Base-by-base conservation (phyloP, 148 eudicot genomes). In the Silene latifolia region DNA sequence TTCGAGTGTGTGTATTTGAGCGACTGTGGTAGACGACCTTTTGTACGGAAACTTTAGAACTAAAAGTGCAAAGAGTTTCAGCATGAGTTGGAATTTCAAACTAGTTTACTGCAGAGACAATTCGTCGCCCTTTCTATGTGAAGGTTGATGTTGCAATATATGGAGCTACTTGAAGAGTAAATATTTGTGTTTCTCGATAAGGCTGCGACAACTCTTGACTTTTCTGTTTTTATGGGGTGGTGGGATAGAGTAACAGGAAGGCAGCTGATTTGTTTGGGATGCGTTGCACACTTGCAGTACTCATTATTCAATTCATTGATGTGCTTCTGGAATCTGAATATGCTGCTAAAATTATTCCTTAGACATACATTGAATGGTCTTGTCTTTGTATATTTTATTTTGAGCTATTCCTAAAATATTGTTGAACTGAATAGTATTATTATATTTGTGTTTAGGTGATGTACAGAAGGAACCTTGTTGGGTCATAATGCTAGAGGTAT, bases 401-500 rank as follows among this genome's bases (percentile, higher is more conserved):
- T 32, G 35, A 32, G 29, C 32, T 32, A 27, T 23, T 67, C 8
- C 39, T 20, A 7, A 21, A 47, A 9, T 57, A 60, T 54, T 66
- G 64, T 73, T 61, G 57, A 46, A 32, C 58, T 27, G 25, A 59
- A 42, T 18, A 25, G 42, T 21, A n/a, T 64, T 14, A 44, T 71
- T 71, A 23, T 72, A 72, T 63, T 60, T 75, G 46, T 75, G 63
- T 42, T 79, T 88, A 91, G 97, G 91, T 80, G 82, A 83, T 64
- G 82, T 65, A 21, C 89, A 88, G 70, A 75, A 84, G 80, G 88
- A 90, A 83, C 96, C 98, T 67, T 94, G 98, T 82, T 94, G 98
- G 98, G 96, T 94, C 60, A 89, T 94, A 78, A 90, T 94, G 98
- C 88, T 94, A 42, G 98, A 94, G 97, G 98, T 94, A 86, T 62